Conservation (phyloP, 148 eudicot genomes). For the Camellia lanceoleosa region DNA sequence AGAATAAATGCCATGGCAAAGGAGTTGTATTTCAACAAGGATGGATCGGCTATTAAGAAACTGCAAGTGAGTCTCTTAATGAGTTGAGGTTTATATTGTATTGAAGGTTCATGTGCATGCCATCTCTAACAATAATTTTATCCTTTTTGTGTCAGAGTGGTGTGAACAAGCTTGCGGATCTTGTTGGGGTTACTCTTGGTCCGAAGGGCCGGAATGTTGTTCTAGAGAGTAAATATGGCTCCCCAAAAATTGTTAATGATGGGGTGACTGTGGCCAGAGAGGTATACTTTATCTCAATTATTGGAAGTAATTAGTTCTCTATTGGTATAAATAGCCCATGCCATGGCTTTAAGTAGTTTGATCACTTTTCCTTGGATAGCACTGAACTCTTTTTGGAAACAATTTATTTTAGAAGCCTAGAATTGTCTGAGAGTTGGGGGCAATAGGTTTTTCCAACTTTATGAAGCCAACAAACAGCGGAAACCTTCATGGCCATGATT, state of each 20-base stretch:
- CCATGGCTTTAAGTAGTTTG: background rate
- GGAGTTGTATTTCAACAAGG: slow-evolving; percentile 83
- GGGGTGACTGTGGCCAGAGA: slow-evolving; percentile 71
- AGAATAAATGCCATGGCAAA: slow-evolving; percentile 65
- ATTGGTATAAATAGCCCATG: background rate
- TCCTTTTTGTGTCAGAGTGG: slow-evolving; percentile 34
- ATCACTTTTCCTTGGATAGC: background rate
- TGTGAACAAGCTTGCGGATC: slow-evolving; percentile 68
- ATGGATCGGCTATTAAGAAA: slow-evolving; percentile 84
- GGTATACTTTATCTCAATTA: slow-evolving; percentile 23
- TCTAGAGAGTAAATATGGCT: slow-evolving; percentile 66
- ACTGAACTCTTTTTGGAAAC: too few relatives aligned
- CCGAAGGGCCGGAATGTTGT: slow-evolving; percentile 73
- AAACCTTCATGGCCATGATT: background rate
- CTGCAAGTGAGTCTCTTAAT: slow-evolving; percentile 47
- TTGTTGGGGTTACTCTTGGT: slow-evolving; percentile 71
- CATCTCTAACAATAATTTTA: background rate
- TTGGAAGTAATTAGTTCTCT: background rate
- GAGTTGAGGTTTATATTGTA: too few relatives aligned
- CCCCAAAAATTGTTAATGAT: slow-evolving; percentile 70
- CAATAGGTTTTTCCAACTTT: background rate
- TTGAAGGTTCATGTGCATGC: background rate
- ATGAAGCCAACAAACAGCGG: background rate
- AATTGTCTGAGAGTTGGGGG: background rate
- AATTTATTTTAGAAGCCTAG: background rate